Conservation (phyloP, 2,329 filamentous ascomycete species). For the Nothophoma quercina region DNA sequence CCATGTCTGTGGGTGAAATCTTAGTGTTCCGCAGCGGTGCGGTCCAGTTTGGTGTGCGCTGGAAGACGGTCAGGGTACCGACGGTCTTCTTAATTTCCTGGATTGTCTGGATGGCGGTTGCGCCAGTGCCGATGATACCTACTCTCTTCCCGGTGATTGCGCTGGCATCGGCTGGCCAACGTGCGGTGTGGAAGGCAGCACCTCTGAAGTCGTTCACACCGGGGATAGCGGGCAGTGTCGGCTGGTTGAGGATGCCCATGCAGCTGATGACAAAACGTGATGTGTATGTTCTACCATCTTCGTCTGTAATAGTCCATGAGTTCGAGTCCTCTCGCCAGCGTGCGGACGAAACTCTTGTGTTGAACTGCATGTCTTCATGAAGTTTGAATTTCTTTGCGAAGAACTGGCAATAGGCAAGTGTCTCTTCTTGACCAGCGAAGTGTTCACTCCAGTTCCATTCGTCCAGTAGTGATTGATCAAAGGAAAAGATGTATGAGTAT, state of each 20-base stretch:
- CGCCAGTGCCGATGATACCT: slow-evolving; percentile 66
- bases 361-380: slow-evolving; percentile 35
- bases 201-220: slow-evolving; percentile 32
- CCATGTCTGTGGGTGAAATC: slow-evolving; percentile 23
- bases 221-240: slow-evolving; percentile 30
- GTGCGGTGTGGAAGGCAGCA: slow-evolving; percentile 58
- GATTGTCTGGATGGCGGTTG: slow-evolving; percentile 67
- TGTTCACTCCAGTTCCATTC: slow-evolving; percentile 54
- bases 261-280: slow-evolving; percentile 28
- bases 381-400: slow-evolving; percentile 57
- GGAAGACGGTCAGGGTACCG: slow-evolving; percentile 63
- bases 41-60: slow-evolving; percentile 63
- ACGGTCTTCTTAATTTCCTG: slow-evolving; percentile 65
- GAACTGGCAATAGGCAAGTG: slow-evolving; percentile 58
- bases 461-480: slow-evolving; percentile 52
- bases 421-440: slow-evolving; percentile 52
- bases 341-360: slow-evolving; percentile 24
- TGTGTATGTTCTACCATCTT: slow-evolving; percentile 23
- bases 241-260: slow-evolving; percentile 32
- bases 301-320: slow-evolving; percentile 28
- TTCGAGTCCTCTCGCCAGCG: slow-evolving; percentile 23
- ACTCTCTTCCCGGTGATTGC: slow-evolving; percentile 63
- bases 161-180: slow-evolving; percentile 64
- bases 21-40: slow-evolving; percentile 28
- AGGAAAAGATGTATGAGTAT: slow-evolving; percentile 56